A percentile compares a stretch with the other conserved stretches of the same genome.
Evolutionary conservation across 2,329 filamentous ascomycete species (phyloP).

Genomic region (Ophiobolus disseminans): DNA sequence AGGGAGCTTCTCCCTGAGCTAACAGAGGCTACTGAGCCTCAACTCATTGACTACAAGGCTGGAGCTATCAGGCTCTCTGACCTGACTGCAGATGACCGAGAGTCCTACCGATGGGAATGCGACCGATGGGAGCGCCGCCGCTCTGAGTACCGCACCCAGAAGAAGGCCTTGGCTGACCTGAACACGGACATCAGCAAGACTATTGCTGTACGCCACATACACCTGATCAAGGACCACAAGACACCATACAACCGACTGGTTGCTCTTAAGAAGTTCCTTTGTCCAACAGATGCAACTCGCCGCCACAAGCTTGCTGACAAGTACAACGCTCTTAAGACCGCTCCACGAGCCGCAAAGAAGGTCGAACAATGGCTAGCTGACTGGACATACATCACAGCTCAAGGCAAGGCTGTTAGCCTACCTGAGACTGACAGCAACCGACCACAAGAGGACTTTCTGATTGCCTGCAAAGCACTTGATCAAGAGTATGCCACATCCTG

Average conservation of each 20-base stretch:
- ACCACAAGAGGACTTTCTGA: neutral
- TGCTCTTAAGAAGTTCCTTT: no score
- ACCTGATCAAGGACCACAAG: conserved; percentile 5
- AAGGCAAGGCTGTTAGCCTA: neutral
- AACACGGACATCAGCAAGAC: conserved; percentile 10
- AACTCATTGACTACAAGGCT: neutral
- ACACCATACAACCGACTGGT: conserved; percentile 4
- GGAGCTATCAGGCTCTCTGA: neutral
- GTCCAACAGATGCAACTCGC: neutral
- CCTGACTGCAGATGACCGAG: neutral
- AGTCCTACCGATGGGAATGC: neutral
- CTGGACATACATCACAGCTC: neutral
- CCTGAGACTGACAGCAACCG: neutral
- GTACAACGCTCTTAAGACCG: neutral
- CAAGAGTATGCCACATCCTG: no score
- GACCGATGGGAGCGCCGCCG: conserved; percentile 1
- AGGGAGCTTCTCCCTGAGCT: neutral
- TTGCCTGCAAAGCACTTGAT: no score
- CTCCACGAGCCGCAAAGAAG: neutral
- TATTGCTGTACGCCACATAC: conserved; percentile 1
- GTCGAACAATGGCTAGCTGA: neutral
- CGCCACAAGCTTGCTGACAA: neutral
- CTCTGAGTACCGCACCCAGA: neutral
- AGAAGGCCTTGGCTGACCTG: neutral
- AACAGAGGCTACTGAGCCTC: neutral